These are phyloP conservation scores for Anisodus acutangulus DNA, from an alignment of 257 asterid species.

Conservation along the genomic window DNA sequence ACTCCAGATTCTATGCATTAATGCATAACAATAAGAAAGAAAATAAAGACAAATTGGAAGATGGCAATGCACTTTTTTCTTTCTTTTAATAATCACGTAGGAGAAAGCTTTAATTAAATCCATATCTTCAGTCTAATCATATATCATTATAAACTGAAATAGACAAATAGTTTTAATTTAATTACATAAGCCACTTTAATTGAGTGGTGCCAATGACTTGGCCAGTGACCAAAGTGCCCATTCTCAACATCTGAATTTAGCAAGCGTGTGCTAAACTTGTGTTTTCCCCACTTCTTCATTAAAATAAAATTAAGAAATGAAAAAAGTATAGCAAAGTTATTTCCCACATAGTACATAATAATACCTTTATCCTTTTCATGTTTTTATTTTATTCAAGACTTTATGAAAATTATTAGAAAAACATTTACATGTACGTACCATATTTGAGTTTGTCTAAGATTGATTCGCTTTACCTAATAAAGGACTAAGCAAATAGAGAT, in stretches of 20 bases:
- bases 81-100: too few relatives aligned
- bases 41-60: too few relatives aligned
- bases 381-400: background rate
- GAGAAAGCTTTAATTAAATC: too few relatives aligned
- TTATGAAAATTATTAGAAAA: background rate
- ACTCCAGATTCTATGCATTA: too few relatives aligned
- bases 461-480: background rate
- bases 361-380: background rate
- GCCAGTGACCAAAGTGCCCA: background rate
- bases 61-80: background rate
- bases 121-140: too few relatives aligned
- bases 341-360: background rate
- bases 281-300: slow-evolving; percentile 1
- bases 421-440: slow-evolving; percentile 3
- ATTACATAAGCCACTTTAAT: background rate
- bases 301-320: background rate
- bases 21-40: too few relatives aligned
- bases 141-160: background rate
- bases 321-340: background rate
- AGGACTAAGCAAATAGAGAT: background rate
- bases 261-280: background rate
- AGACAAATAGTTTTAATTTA: background rate
- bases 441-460: background rate
- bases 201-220: background rate
- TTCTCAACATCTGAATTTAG: background rate